Evolutionary conservation across 805 yeast genomes (phyloP).

Genomic region (Myxozyma sirexii): DNA sequence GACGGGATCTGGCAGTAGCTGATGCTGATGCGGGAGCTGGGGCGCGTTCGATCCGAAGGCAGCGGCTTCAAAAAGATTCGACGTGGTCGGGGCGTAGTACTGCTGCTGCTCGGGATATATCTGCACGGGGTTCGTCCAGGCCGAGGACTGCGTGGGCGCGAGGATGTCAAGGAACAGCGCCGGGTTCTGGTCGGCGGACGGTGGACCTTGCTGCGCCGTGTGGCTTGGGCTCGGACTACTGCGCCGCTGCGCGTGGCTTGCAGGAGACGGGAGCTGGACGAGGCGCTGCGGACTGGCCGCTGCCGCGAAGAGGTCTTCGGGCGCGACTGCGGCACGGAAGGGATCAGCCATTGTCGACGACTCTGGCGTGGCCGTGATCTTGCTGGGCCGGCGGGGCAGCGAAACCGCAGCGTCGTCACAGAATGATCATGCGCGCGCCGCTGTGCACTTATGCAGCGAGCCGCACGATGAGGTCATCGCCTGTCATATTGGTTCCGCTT

Average conservation of each 20-base stretch:
- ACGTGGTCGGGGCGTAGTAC: conserved; percentile 10
- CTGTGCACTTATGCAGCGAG: conserved; percentile 1
- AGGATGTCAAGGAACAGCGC: neutral
- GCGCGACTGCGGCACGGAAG: neutral
- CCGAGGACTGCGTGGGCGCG: no score
- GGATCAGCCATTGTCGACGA: neutral
- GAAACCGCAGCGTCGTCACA: neutral
- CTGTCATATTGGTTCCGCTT: neutral
- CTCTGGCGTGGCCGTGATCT: neutral
- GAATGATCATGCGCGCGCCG: neutral
- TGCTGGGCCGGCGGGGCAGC: neutral
- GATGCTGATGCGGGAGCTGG: neutral
- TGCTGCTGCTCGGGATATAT: neutral
- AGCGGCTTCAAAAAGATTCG: conserved; percentile 14
- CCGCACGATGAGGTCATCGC: conserved; percentile 13
- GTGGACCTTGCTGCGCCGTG: no score
- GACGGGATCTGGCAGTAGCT: neutral
- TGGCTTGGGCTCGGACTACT: neutral
- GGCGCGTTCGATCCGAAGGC: neutral
- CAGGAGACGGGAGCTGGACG: neutral
- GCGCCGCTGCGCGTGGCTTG: neutral
- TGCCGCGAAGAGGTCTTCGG: conserved; percentile 11
- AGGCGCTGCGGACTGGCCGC: conserved; percentile 3
- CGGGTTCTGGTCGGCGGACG: no score
- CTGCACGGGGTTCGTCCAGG: neutral